These are phyloP conservation scores for Paecilomyces sp. DNA, from an alignment of 2,329 filamentous ascomycete species.

Conservation along the genomic window DNA sequence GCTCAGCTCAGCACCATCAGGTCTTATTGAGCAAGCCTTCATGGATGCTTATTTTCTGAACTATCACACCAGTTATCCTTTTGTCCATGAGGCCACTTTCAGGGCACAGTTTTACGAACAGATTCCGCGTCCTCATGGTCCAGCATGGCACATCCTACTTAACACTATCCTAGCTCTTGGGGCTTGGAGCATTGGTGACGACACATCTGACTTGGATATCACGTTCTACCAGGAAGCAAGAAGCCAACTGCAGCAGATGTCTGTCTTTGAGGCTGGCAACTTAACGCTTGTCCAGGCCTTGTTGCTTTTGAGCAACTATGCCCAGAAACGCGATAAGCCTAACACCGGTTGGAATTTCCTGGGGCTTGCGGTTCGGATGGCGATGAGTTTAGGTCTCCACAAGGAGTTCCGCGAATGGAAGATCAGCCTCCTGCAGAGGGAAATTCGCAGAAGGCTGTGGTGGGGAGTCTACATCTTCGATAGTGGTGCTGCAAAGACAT, in stretches of 20 bases:
- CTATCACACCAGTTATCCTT: conserved; percentile 42
- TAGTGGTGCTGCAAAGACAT: conserved; percentile 45
- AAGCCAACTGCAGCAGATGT: conserved; percentile 37
- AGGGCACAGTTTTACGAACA: conserved; percentile 40
- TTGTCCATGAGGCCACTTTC: conserved; percentile 43
- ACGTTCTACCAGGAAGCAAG: conserved; percentile 42
- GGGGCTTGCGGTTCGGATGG: conserved; percentile 43
- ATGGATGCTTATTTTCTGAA: conserved; percentile 41
- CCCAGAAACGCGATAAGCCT: conserved; percentile 45
- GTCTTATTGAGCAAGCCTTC: conserved; percentile 32
- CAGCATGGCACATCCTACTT: conserved; percentile 39
- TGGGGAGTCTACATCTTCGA: conserved; percentile 42
- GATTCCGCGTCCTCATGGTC: conserved; percentile 34
- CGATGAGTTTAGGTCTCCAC: conserved; percentile 44
- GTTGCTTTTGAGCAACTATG: conserved; percentile 41
- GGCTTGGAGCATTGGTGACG: conserved; percentile 35
- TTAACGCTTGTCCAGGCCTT: conserved; percentile 43
- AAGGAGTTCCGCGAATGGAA: conserved; percentile 44
- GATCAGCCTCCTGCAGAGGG: conserved; percentile 35
- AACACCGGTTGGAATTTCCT: conserved; percentile 46
- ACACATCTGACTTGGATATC: conserved; percentile 36
- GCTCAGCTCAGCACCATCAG: conserved; percentile 29
- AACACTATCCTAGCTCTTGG: conserved; percentile 41
- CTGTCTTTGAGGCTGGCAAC: conserved; percentile 43
- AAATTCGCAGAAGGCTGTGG: conserved; percentile 35